These are phyloP conservation scores for Xylaria sp. DNA, from an alignment of 2,329 filamentous ascomycete species.

Conservation along the genomic window DNA sequence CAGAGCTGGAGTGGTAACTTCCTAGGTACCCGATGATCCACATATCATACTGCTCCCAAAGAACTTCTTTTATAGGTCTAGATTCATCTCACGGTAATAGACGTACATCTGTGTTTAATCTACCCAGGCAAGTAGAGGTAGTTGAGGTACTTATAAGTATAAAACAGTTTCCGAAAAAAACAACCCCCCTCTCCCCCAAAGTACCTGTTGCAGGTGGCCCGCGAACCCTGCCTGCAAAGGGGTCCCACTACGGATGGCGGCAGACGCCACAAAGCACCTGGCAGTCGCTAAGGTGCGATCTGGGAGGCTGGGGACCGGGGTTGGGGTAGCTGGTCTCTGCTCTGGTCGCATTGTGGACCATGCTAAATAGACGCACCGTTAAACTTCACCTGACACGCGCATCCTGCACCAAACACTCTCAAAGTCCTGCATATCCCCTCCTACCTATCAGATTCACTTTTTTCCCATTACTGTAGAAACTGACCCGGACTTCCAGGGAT, in stretches of 20 bases:
- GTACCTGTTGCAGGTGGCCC: constrained; percentile 23
- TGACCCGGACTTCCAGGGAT: no score
- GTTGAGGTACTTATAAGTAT: not conserved
- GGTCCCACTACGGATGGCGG: constrained; percentile 33
- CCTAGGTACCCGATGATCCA: not conserved
- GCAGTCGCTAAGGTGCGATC: not conserved
- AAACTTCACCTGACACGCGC: constrained; percentile 38
- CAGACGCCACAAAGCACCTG: constrained; percentile 25
- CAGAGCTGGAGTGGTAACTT: not conserved
- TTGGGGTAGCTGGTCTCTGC: not conserved
- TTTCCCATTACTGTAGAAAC: constrained; percentile 14
- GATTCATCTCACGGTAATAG: not conserved
- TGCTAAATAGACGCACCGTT: constrained; percentile 16
- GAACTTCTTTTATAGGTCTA: not conserved
- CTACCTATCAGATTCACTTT: constrained; percentile 33
- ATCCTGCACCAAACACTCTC: constrained; percentile 41
- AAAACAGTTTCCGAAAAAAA: no score
- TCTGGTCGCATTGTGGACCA: no score
- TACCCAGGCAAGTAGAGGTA: no score
- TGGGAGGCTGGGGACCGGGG: not conserved
- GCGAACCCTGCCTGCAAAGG: constrained; percentile 7
- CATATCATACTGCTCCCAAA: not conserved
- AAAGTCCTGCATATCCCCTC: constrained; percentile 36
- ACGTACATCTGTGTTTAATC: no score
- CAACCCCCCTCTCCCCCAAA: no score